Percentiles rank a stretch among this genome's conserved stretches.
These are phyloP conservation scores for Isatis tinctoria DNA, from an alignment of 345 rosid genomes.

Conservation along the genomic window DNA sequence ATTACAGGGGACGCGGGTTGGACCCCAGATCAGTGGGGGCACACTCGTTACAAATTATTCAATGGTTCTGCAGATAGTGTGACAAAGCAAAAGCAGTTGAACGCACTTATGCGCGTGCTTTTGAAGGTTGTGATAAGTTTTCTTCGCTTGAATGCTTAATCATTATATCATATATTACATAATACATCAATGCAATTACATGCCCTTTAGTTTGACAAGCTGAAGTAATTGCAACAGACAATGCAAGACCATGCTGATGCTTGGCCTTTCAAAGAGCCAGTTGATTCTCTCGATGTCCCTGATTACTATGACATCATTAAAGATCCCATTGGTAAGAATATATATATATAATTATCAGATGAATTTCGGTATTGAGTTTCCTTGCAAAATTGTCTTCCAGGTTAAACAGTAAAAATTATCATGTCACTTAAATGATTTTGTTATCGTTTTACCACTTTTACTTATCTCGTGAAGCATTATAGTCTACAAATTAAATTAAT, in stretches of 20 bases:
- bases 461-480: no score
- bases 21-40: slow-evolving; percentile 98
- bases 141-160: neutral
- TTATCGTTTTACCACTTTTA: neutral
- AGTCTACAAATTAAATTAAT: neutral
- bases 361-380: neutral
- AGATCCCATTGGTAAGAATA: slow-evolving; percentile 95
- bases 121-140: slow-evolving; percentile 54
- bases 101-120: slow-evolving; percentile 83
- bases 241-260: slow-evolving; percentile 95
- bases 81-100: slow-evolving; percentile 71
- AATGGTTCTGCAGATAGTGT: slow-evolving; percentile 47
- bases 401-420: neutral
- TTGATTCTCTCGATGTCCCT: slow-evolving; percentile 91
- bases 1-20: slow-evolving; percentile 90
- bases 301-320: slow-evolving; percentile 97
- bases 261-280: slow-evolving; percentile 99
- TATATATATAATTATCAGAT: neutral
- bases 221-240: slow-evolving; percentile 49
- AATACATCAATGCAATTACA: neutral
- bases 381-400: neutral
- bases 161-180: neutral
- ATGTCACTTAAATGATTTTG: neutral
- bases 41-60: slow-evolving; percentile 68
- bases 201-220: neutral